Conservation (phyloP, 305 asterid species). For the Plantago coronopus region DNA sequence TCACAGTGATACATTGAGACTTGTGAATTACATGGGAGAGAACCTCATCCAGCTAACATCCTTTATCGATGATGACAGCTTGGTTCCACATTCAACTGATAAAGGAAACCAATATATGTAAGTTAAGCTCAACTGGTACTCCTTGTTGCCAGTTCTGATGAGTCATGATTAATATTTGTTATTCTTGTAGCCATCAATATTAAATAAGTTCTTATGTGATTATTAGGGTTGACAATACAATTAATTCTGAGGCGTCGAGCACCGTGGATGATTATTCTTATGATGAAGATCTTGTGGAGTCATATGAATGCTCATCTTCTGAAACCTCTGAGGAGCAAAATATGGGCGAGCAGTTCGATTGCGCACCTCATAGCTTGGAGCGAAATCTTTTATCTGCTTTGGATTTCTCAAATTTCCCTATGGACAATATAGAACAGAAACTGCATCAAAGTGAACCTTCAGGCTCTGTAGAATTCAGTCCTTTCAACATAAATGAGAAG, state of each 20-base stretch:
- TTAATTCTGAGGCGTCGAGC: slow-evolving; percentile 46
- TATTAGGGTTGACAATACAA: slow-evolving; percentile 36
- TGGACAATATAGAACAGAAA: slow-evolving; percentile 35
- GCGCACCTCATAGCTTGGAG: slow-evolving; percentile 28
- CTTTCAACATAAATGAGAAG: slow-evolving; percentile 27
- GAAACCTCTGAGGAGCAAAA: slow-evolving; percentile 54
- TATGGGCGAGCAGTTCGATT: slow-evolving; percentile 38
- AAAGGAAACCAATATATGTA: slow-evolving; percentile 35
- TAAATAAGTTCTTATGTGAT: slow-evolving; percentile 26
- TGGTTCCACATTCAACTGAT: slow-evolving; percentile 29
- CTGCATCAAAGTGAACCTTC: slow-evolving; percentile 32
- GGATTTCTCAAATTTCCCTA: slow-evolving; percentile 45
- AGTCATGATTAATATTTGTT: slow-evolving; percentile 17
- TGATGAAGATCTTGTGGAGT: slow-evolving; percentile 57
- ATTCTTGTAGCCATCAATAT: slow-evolving; percentile 18
- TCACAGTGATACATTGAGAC: slow-evolving; percentile 33
- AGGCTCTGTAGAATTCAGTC: slow-evolving; percentile 28
- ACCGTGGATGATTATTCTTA: slow-evolving; percentile 39
- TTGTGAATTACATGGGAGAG: slow-evolving; percentile 29
- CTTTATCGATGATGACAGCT: slow-evolving; percentile 34
- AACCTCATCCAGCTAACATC: slow-evolving; percentile 32
- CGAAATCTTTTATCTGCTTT: slow-evolving; percentile 67
- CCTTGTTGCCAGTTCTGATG: slow-evolving; percentile 17
- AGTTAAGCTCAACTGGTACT: slow-evolving; percentile 23
- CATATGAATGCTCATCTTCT: slow-evolving; percentile 68